Evolutionary conservation across 345 rosid species (phyloP).

Genomic region (Brassica nigra): DNA sequence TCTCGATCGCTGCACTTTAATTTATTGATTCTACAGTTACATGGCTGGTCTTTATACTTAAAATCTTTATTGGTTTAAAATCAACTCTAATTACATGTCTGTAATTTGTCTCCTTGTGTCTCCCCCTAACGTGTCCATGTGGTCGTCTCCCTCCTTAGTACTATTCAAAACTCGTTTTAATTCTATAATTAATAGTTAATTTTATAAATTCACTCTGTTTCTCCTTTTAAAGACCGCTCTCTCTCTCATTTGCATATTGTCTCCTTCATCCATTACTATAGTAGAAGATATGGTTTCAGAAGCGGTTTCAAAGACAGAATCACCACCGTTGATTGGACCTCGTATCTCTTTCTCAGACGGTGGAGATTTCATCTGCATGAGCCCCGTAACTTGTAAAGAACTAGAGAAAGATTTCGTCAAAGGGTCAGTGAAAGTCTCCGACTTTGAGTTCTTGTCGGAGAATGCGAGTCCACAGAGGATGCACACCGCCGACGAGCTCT

Average conservation of each 20-base stretch:
- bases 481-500: slow-evolving; percentile 82
- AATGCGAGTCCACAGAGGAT: slow-evolving; percentile 49
- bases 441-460: slow-evolving; percentile 84
- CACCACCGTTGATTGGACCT: slow-evolving; percentile 56
- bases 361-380: slow-evolving; percentile 61
- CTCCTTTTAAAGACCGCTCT: background rate
- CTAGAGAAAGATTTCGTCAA: background rate
- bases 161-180: slow-evolving; percentile 12
- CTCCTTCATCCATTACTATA: background rate
- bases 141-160: slow-evolving; percentile 27
- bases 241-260: background rate
- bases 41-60: slow-evolving; percentile 19
- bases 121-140: slow-evolving; percentile 37
- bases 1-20: slow-evolving; percentile 24
- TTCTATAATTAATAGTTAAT: background rate
- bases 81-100: slow-evolving; percentile 34
- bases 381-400: slow-evolving; percentile 42
- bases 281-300: slow-evolving; percentile 52
- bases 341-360: slow-evolving; percentile 78
- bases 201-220: slow-evolving; percentile 6
- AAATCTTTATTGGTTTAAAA: background rate
- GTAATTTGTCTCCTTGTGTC: slow-evolving; percentile 38
- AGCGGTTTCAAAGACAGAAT: slow-evolving; percentile 47
- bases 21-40: background rate
- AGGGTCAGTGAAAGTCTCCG: slow-evolving; percentile 53